A percentile compares a stretch with the other conserved stretches of the same genome.
Conservation (phyloP, 139 green algal species). For the Chlamydomonas asymmetrica region DNA sequence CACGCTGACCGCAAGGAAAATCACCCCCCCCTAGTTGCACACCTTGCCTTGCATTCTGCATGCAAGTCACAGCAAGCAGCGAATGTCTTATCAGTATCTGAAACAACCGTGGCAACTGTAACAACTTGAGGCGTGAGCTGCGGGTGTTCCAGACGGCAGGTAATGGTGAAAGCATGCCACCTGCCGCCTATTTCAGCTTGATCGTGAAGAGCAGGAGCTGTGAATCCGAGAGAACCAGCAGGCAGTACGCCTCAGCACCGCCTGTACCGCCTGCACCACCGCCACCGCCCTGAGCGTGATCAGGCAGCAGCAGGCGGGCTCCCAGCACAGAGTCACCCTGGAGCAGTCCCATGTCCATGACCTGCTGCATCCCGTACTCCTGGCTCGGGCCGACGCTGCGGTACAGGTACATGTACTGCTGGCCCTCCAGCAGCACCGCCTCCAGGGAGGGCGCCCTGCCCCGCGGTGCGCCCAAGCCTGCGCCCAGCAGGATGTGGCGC, state of each 20-base stretch:
- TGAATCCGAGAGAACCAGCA: too few relatives aligned
- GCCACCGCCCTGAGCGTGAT: neutral
- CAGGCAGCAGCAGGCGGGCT: conserved; percentile 43
- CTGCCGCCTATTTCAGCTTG: too few relatives aligned
- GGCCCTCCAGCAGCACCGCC: conserved; percentile 60
- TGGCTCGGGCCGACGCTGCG: conserved; percentile 15
- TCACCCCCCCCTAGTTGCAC: too few relatives aligned
- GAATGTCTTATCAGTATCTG: too few relatives aligned
- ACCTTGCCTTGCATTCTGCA: too few relatives aligned
- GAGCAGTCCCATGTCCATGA: conserved; percentile 61
- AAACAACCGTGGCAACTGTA: too few relatives aligned
- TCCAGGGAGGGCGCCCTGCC: conserved; percentile 21
- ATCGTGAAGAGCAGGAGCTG: too few relatives aligned
- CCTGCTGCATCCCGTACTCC: conserved; percentile 52
- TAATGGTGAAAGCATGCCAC: too few relatives aligned
- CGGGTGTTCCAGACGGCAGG: too few relatives aligned
- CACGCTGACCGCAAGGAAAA: too few relatives aligned
- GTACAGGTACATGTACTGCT: conserved; percentile 69
- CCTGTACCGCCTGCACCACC: neutral
- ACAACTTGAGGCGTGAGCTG: too few relatives aligned
- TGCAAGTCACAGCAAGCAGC: too few relatives aligned
- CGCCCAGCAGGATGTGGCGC: conserved; percentile 67
- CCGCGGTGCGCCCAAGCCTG: neutral
- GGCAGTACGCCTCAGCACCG: neutral
- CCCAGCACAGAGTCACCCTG: conserved; percentile 51